Percentiles rank a stretch among this genome's conserved stretches.
These are phyloP conservation scores for Mucor lusitanicus DNA, from an alignment of 371 early-diverging fungal genomes.

Conservation along the genomic window DNA sequence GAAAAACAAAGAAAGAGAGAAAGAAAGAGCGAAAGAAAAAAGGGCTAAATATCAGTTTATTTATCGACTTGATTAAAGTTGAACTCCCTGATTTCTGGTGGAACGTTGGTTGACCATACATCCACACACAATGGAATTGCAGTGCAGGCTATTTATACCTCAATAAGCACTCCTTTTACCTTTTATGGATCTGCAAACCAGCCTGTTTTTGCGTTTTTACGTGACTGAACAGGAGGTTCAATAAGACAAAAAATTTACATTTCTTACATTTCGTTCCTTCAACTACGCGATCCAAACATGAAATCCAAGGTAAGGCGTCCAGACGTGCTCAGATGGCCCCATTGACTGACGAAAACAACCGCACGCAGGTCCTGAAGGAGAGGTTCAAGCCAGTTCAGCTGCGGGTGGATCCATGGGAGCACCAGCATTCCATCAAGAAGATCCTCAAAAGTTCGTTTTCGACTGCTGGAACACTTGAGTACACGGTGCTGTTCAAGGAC, in stretches of 20 bases:
- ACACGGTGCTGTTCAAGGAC: slow-evolving; percentile 9
- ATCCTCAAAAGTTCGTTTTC: not conserved
- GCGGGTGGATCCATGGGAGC: not conserved
- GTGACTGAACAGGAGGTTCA: slow-evolving; percentile 3
- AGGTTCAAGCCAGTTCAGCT: slow-evolving; percentile 2
- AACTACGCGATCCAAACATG: not conserved
- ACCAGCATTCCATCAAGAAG: not conserved
- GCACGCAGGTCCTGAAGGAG: not conserved
- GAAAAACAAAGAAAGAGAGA: slow-evolving; percentile 4
- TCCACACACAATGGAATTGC: not conserved
- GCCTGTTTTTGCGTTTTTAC: not conserved
- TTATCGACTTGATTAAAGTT: not conserved
- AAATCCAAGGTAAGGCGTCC: not conserved
- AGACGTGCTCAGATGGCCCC: not conserved
- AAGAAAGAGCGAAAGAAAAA: not conserved
- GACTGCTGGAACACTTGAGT: slow-evolving; percentile 1
- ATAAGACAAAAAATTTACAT: not conserved
- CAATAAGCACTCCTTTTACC: not conserved
- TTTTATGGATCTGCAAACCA: not conserved
- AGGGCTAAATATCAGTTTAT: not conserved
- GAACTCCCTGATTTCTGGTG: slow-evolving; percentile 11
- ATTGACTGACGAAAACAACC: not conserved
- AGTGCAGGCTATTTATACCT: slow-evolving; percentile 15
- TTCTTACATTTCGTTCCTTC: not conserved
- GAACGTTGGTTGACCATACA: slow-evolving; percentile 8